A percentile compares a stretch with the other conserved stretches of the same genome.
Evolutionary conservation across 352 stramenopile species (phyloP).

Genomic region (Phytophthora ramorum): DNA sequence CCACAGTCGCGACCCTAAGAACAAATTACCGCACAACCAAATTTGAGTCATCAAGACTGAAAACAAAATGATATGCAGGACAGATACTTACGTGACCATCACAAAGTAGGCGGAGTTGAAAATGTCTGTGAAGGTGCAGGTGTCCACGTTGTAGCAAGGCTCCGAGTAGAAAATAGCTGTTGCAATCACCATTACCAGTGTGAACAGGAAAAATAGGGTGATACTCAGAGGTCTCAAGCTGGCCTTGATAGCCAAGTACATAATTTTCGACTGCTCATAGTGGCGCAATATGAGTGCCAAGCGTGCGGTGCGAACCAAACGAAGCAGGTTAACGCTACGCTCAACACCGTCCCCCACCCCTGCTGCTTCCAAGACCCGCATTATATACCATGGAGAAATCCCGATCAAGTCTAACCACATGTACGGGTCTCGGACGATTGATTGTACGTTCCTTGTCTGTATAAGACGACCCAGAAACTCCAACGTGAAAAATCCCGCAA

Average conservation of each 20-base stretch:
- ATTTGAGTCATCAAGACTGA: neutral
- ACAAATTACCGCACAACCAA: neutral
- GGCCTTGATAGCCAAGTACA: slow-evolving; percentile 59
- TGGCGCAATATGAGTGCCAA: slow-evolving; percentile 61
- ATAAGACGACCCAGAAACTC: slow-evolving; percentile 56
- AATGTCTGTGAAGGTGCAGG: slow-evolving; percentile 84
- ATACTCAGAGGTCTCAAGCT: slow-evolving; percentile 66
- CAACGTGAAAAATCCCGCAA: slow-evolving; percentile 62
- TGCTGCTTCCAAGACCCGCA: slow-evolving; percentile 30
- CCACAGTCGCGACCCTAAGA: slow-evolving; percentile 75
- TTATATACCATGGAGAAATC: slow-evolving; percentile 64
- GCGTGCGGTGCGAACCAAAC: slow-evolving; percentile 58
- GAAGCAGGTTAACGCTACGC: slow-evolving; percentile 48
- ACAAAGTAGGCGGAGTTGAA: slow-evolving; percentile 88
- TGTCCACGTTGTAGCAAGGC: slow-evolving; percentile 79
- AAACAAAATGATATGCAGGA: neutral
- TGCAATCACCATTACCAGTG: slow-evolving; percentile 75
- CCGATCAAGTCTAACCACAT: slow-evolving; percentile 66
- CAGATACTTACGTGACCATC: slow-evolving; percentile 77
- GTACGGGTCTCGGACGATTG: slow-evolving; percentile 43
- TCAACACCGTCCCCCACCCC: slow-evolving; percentile 12
- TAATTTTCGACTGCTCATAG: slow-evolving; percentile 67
- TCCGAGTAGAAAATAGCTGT: slow-evolving; percentile 81
- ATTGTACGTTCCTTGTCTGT: slow-evolving; percentile 30
- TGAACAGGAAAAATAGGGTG: slow-evolving; percentile 82